Evolutionary conservation across 2,329 filamentous ascomycete species (phyloP).

Genomic region (Aspergillus fumigatus): DNA sequence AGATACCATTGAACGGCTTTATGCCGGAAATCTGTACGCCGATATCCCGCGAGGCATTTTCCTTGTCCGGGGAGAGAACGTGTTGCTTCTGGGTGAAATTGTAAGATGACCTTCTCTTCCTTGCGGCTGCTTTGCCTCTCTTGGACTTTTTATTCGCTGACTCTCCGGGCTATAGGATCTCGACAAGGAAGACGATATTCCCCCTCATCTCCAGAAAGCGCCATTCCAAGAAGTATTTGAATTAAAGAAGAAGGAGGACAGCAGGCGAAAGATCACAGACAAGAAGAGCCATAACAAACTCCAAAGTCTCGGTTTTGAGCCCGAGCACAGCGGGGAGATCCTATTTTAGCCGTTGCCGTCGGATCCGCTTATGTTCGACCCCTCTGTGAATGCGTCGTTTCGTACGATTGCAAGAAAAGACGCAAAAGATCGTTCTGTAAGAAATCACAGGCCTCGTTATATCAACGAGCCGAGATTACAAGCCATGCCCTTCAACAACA

Average conservation of each 20-base stretch:
- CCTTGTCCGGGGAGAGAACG: conserved; percentile 92
- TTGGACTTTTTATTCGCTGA: not conserved
- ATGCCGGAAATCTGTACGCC: conserved; percentile 68
- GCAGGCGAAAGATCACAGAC: conserved; percentile 65
- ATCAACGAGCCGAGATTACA: not conserved
- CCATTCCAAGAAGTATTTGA: conserved; percentile 66
- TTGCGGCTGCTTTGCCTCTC: not conserved
- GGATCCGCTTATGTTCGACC: conserved; percentile 3
- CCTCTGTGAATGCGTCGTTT: not conserved
- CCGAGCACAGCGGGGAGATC: conserved; percentile 73
- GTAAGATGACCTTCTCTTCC: conserved; percentile 33
- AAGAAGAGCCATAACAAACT: conserved; percentile 69
- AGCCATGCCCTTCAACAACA: not conserved
- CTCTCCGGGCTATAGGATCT: conserved; percentile 58
- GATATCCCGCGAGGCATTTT: conserved; percentile 84
- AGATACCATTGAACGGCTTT: conserved; percentile 85
- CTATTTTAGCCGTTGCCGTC: conserved; percentile 52
- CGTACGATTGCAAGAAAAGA: not conserved
- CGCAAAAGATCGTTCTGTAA: not conserved
- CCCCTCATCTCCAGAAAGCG: conserved; percentile 62
- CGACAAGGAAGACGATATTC: conserved; percentile 87
- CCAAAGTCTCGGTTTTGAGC: conserved; percentile 77
- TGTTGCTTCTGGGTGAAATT: conserved; percentile 91
- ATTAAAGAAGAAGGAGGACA: conserved; percentile 68
- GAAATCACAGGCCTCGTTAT: not conserved